Base-by-base conservation (phyloP, 768 basidiomycete species). In the Naganishia vaughanmartiniae region DNA sequence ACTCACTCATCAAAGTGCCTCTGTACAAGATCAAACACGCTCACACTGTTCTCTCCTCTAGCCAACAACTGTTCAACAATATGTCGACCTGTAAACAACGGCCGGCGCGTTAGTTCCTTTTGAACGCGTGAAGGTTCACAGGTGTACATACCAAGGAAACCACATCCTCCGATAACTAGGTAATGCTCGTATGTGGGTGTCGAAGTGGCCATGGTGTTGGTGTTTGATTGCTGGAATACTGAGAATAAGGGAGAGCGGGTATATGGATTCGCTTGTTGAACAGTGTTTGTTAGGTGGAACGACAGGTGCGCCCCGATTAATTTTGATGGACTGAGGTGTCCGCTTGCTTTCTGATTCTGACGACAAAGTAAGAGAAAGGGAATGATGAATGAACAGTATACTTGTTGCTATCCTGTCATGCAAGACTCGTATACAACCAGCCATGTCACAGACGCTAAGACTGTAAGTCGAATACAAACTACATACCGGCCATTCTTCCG, bases 1-100 rank as follows among this genome's bases (percentile, higher is more conserved):
- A 80, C 81, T 68, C 70, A 82, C 80, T 75, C 74, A 73, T 84
- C 83, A 75, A 90, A 87, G 79, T 95, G 89, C 68, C 92, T 86
- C 82, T 96, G 93, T 1, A 94, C 92, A 71, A 96, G 86, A 83
- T 97, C 95, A 78, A 97, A 90, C 4, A 90, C 89, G 0, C 90
- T 87, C 21, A 97, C 92, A 45, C 85, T 82, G 7, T 78, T 76
- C 83, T 91, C 90, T 6, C 87, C 90, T 55, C 94, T 86, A 26
- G 87, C 88, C 34, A 90, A 80, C 66, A 98, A 86, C 66, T 88
- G 87, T 75, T 93, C 87, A 34, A 98, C 93, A 75, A 99, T 91
- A 77, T 93, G 90, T 70, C 92, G 84, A 54, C 95, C 60, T 63
- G 33, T 63, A 24, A 15, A 34, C 30, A 45, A 33, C 6, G 39